Evolutionary conservation across 2,329 filamentous ascomycete genomes (phyloP).

Genomic region (Leptographium flavum): DNA sequence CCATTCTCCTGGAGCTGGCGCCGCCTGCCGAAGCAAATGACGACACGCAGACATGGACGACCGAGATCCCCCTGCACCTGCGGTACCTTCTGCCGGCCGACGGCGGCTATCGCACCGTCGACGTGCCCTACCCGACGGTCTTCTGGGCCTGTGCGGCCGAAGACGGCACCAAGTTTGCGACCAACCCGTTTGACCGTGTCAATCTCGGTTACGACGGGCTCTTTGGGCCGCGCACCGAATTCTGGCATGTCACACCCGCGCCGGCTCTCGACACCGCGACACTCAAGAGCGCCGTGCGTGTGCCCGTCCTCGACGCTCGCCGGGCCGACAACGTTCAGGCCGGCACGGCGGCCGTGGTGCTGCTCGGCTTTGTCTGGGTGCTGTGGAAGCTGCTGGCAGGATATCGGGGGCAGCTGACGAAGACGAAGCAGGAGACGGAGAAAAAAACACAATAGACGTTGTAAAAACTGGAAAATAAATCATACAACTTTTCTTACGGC

Average conservation of each 20-base stretch:
- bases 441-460: conserved; percentile 11
- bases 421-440: conserved; percentile 11
- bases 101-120: conserved; percentile 36
- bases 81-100: conserved; percentile 58
- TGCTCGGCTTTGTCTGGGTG: conserved; percentile 56
- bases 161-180: conserved; percentile 50
- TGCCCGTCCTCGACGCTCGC: conserved; percentile 50
- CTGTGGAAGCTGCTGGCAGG: conserved; percentile 40
- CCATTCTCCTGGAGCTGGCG: conserved; percentile 59
- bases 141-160: conserved; percentile 79
- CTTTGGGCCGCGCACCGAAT: conserved; percentile 63
- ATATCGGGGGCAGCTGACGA: conserved; percentile 16
- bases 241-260: conserved; percentile 61
- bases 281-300: conserved; percentile 40
- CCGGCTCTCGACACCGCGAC: conserved; percentile 10
- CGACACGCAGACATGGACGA: conserved; percentile 42
- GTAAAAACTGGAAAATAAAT: background rate
- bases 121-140: conserved; percentile 67
- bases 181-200: conserved; percentile 74
- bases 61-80: conserved; percentile 68
- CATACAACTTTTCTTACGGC: no score
- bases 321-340: conserved; percentile 32
- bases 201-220: conserved; percentile 75
- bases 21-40: conserved; percentile 16
- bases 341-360: conserved; percentile 44